phyloP scores from a whole-genome alignment of 495 filamentous ascomycete genomes.

The Xylaria palmicola region DNA sequence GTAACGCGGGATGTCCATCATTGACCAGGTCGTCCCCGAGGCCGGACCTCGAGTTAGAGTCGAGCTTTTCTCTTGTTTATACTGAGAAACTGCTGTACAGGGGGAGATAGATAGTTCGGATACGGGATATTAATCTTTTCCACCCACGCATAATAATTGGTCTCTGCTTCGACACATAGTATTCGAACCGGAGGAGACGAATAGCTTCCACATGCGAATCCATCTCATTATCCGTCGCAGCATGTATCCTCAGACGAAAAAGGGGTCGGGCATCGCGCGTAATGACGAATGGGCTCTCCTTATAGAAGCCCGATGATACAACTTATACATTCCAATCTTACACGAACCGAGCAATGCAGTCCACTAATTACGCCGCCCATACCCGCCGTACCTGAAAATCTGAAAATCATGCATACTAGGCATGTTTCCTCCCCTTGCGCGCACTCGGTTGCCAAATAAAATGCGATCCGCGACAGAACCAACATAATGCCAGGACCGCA shows the following conservation, averaged over 20 bases:
- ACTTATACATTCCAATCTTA: slow-evolving; percentile 12
- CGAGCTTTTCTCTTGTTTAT: too few relatives aligned
- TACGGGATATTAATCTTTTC: too few relatives aligned
- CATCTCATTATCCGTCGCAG: too few relatives aligned
- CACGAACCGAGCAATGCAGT: background rate
- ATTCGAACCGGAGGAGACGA: too few relatives aligned
- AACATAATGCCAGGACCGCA: background rate
- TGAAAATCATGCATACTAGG: background rate
- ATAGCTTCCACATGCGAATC: too few relatives aligned
- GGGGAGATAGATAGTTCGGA: background rate
- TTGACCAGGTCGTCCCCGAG: too few relatives aligned
- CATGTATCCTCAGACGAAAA: too few relatives aligned
- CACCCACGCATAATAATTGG: too few relatives aligned
- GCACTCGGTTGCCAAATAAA: background rate
- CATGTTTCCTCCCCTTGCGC: background rate
- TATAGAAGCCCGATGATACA: background rate
- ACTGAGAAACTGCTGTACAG: background rate
- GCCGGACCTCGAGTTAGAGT: too few relatives aligned
- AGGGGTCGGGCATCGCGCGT: background rate
- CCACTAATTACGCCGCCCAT: background rate
- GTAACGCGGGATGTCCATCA: too few relatives aligned
- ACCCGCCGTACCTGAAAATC: background rate
- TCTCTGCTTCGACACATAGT: too few relatives aligned
- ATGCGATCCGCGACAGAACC: background rate
- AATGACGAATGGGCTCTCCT: background rate